A percentile compares a stretch with the other conserved stretches of the same genome.
These are phyloP conservation scores for Physaria fendleri DNA, from an alignment of 345 rosid genomes.

Conservation along the genomic window DNA sequence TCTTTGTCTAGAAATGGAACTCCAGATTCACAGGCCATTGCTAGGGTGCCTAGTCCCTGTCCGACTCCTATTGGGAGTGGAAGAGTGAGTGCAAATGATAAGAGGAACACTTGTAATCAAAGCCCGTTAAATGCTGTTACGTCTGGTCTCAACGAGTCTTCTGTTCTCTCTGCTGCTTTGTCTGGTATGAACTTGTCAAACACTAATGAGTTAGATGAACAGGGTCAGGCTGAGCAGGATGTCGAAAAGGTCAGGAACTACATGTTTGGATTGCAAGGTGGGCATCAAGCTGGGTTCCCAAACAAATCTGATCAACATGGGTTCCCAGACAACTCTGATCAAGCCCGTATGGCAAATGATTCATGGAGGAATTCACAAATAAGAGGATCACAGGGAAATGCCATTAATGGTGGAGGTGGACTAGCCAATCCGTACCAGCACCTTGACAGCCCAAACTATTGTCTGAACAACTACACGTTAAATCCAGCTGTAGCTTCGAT, in stretches of 20 bases:
- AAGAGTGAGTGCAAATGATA: slow-evolving; percentile 49
- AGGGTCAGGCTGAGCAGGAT: slow-evolving; percentile 41
- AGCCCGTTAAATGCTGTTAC: slow-evolving; percentile 51
- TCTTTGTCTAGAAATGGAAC: slow-evolving; percentile 78
- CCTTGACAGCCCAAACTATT: slow-evolving; percentile 43
- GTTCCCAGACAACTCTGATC: slow-evolving; percentile 37
- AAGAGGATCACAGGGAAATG: slow-evolving; percentile 61
- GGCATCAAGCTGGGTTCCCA: no score
- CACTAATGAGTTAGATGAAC: slow-evolving; percentile 40
- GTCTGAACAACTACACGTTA: slow-evolving; percentile 43
- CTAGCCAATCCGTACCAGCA: slow-evolving; percentile 45
- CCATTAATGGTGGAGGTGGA: slow-evolving; percentile 41
- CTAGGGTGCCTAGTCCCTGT: slow-evolving; percentile 87
- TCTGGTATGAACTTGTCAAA: slow-evolving; percentile 61
- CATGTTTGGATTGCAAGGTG: slow-evolving; percentile 41
- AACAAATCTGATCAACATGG: slow-evolving; percentile 32
- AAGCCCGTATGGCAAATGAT: slow-evolving; percentile 31
- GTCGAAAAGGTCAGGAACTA: slow-evolving; percentile 43
- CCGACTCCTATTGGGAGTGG: slow-evolving; percentile 81
- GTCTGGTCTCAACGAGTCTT: slow-evolving; percentile 46
- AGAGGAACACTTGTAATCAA: slow-evolving; percentile 43
- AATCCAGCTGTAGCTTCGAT: slow-evolving; percentile 54
- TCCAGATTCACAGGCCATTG: slow-evolving; percentile 78
- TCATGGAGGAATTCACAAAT: slow-evolving; percentile 40
- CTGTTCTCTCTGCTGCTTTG: slow-evolving; percentile 53